Percentiles rank a stretch among this genome's conserved stretches.
Evolutionary conservation across 2,329 filamentous ascomycete species (phyloP).

Genomic region (Apiospora hydei): DNA sequence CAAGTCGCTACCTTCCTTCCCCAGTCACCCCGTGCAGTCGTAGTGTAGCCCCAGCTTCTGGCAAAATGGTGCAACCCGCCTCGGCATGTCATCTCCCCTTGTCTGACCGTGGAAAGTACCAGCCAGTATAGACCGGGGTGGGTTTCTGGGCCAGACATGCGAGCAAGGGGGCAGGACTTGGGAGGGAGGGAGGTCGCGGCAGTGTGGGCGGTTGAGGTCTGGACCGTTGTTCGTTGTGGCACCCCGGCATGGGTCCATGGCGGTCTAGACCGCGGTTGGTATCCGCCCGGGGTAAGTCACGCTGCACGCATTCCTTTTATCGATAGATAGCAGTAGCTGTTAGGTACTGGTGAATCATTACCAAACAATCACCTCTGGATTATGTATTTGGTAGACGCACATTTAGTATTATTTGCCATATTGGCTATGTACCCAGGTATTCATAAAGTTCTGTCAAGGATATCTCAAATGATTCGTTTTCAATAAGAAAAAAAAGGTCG

Average conservation of each 20-base stretch:
- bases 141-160: background rate
- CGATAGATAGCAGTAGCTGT: background rate
- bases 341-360: background rate
- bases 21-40: background rate
- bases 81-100: background rate
- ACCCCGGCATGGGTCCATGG: conserved; percentile 15
- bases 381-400: background rate
- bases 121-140: background rate
- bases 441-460: background rate
- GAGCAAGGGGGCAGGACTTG: background rate
- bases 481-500: background rate
- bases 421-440: background rate
- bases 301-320: background rate
- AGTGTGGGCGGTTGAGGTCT: conserved; percentile 14
- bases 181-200: background rate
- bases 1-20: background rate
- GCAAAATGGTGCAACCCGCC: background rate
- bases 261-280: conserved; percentile 3
- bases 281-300: background rate
- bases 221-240: conserved; percentile 12
- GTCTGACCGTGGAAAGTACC: background rate
- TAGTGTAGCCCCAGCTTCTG: background rate
- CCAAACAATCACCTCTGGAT: background rate
- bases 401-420: background rate
- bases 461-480: background rate